These are phyloP conservation scores for Hibiscus trionum DNA, from an alignment of 345 rosid species.

Conservation along the genomic window DNA sequence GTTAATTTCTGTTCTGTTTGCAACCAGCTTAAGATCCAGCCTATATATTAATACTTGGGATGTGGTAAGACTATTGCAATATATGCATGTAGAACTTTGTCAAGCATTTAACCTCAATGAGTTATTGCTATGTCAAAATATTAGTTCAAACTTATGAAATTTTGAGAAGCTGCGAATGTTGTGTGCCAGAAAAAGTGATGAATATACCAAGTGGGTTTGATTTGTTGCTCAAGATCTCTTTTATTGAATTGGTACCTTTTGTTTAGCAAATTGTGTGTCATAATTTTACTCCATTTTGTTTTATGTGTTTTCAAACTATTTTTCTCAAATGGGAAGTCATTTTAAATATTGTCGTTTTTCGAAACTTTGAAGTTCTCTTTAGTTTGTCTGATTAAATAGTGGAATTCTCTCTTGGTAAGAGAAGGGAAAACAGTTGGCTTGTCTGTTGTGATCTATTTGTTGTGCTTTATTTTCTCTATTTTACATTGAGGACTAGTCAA, in stretches of 20 bases:
- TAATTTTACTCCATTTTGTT: slow-evolving; percentile 24
- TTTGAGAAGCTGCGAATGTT: not conserved
- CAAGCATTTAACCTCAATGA: not conserved
- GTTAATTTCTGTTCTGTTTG: not conserved
- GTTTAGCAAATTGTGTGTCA: not conserved
- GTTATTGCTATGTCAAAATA: not conserved
- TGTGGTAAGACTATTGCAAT: not conserved
- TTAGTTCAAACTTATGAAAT: not conserved
- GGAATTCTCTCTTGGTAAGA: no score
- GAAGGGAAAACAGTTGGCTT: no score
- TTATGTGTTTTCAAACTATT: slow-evolving; percentile 96
- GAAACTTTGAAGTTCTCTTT: no score
- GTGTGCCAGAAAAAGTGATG: not conserved
- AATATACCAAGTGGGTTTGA: not conserved
- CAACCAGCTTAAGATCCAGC: not conserved
- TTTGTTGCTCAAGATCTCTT: not conserved
- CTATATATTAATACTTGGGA: not conserved
- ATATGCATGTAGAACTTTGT: not conserved
- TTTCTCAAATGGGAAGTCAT: slow-evolving; percentile 72
- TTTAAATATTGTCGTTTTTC: slow-evolving; percentile 15
- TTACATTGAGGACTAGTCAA: not conserved
- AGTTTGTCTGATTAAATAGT: no score
- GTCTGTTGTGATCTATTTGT: no score
- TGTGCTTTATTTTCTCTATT: no score
- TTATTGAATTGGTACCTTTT: not conserved